Conservation (phyloP, 2,329 filamentous ascomycete species). For the Pezicula rhizophila region DNA sequence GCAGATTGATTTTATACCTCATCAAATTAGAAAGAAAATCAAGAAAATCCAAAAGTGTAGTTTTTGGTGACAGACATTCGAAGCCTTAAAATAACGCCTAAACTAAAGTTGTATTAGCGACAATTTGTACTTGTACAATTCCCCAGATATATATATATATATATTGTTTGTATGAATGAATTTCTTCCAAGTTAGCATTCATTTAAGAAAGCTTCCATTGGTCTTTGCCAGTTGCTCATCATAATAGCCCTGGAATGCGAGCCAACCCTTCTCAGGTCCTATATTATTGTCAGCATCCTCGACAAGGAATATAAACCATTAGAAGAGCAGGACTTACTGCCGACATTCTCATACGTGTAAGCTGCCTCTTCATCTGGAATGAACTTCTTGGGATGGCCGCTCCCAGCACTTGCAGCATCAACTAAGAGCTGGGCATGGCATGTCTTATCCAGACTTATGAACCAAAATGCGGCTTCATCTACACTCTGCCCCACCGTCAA, state of each 20-base stretch:
- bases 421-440: conserved; percentile 44
- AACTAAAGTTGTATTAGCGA: too few species aligned
- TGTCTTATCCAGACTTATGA: conserved; percentile 41
- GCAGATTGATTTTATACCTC: too few species aligned
- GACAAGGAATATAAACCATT: not conserved
- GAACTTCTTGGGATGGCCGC: conserved; percentile 47
- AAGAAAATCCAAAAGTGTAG: too few species aligned
- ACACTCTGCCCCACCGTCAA: conserved; percentile 39
- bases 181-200: not conserved
- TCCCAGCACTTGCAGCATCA: conserved; percentile 55
- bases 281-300: conserved; percentile 41
- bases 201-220: conserved; percentile 38
- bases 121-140: too few species aligned
- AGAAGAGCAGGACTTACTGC: not conserved
- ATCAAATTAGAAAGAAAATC: too few species aligned
- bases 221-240: conserved; percentile 43
- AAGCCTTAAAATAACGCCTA: too few species aligned
- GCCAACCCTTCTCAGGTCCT: conserved; percentile 41
- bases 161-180: too few species aligned
- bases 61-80: too few species aligned
- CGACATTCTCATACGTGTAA: conserved; percentile 50
- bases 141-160: too few species aligned
- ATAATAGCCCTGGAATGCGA: conserved; percentile 45
- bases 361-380: conserved; percentile 61
- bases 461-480: conserved; percentile 48